A percentile compares a stretch with the other conserved stretches of the same genome.
Conservation (phyloP, 2,329 filamentous ascomycete species). For the Clarireedia homoeocarpa region DNA sequence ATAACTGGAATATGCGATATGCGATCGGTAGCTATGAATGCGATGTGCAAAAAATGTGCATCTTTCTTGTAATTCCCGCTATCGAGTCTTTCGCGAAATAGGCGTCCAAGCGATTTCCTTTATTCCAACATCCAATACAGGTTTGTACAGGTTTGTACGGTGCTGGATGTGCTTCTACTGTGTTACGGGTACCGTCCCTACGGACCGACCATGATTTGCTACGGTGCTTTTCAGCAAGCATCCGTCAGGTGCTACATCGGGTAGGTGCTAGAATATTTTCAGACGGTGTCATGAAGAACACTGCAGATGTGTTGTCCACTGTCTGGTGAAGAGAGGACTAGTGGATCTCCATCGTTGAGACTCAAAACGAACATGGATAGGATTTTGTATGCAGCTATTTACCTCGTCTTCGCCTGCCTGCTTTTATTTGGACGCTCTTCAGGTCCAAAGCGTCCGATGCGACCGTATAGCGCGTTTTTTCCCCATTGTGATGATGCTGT, state of each 20-base stretch:
- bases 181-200: constrained; percentile 10
- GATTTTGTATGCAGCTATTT: not conserved
- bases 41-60: constrained; percentile 1
- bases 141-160: not conserved
- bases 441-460: not conserved
- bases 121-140: not conserved
- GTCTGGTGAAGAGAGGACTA: not conserved
- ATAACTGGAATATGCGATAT: not conserved
- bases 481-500: not conserved
- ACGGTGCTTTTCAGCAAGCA: not conserved
- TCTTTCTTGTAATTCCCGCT: not conserved
- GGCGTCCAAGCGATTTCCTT: not conserved
- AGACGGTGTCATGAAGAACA: not conserved
- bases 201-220: constrained; percentile 3
- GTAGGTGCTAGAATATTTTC: constrained; percentile 3
- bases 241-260: constrained; percentile 6
- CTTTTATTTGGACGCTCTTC: not conserved
- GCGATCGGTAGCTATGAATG: not conserved
- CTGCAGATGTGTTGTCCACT: constrained; percentile 1
- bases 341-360: not conserved
- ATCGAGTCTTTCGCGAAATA: not conserved
- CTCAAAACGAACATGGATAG: not conserved
- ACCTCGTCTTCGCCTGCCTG: not conserved
- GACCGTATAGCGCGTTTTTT: not conserved
- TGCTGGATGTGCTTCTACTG: not conserved